Base-by-base conservation (phyloP, 768 basidiomycete species). In the Calvatia gigantea region DNA sequence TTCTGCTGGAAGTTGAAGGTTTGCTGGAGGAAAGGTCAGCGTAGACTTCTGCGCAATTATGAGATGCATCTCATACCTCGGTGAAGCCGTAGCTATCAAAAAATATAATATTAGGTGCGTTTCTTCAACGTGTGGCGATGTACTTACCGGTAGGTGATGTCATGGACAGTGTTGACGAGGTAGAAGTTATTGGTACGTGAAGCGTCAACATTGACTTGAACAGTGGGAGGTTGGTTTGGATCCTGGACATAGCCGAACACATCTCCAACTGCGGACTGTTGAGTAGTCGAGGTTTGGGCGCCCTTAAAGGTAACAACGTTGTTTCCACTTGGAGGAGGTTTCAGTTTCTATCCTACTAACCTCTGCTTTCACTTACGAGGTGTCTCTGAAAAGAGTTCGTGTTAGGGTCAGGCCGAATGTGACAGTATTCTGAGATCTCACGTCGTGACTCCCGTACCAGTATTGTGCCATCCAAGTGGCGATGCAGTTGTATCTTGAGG, bases 101-200 rank as follows among this genome's bases (percentile, higher is more conserved):
- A 23, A 1, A n/a, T n/a, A n/a, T 12, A 0, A 21, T 21, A 23
- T 42, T 12, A 42, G 41, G 41, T 12, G 6, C n/a, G 4, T 25
- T 23, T 4, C 17, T 42, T 8, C 0, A 23, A 42, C 11, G 1
- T 11, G 25, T 5, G 27, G 17, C 7, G 7, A 51, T 56, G 29
- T 7, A 55, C 61, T 15, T 41, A 64, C 53, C 62, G 62, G 46
- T 71, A 69, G 7, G 66, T 58, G 32, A 69, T 58, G 62, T 85
- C 83, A 65, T 86, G 83, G 59, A 82, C 71, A 50, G 73, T 72
- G 73, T 86, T 86, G 65, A 78, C 76, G 41, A 84, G 65, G 67
- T 83, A 86, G 70, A 85, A 85, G 8, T 72, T 71, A 59, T 80
- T 80, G 7, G 76, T 76, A 17, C 76, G 70, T 1, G 82, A 82